phyloP scores from a whole-genome alignment of 2,329 filamentous ascomycete species.

The Sphaerulina populicola region DNA sequence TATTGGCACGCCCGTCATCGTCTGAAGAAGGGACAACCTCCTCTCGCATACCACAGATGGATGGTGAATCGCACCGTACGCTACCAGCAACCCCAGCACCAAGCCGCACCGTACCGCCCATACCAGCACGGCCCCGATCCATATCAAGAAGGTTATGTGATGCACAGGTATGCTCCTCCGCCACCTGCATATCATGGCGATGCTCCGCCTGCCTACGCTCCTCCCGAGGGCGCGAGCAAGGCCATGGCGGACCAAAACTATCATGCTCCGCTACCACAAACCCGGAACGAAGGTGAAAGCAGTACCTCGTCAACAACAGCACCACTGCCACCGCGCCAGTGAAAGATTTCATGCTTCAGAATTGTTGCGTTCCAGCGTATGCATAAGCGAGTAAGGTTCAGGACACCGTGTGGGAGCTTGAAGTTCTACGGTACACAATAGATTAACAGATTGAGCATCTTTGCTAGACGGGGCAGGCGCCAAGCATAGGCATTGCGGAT shows the following conservation, averaged over 20 bases:
- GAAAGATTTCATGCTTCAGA: slow-evolving; percentile 4
- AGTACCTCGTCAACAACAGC: slow-evolving; percentile 15
- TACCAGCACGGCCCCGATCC: slow-evolving; percentile 18
- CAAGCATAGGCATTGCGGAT: background rate
- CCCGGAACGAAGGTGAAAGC: slow-evolving; percentile 15
- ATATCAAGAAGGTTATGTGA: slow-evolving; percentile 19
- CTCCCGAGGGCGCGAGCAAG: slow-evolving; percentile 31
- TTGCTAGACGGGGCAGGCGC: slow-evolving; percentile 6
- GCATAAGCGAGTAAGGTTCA: slow-evolving; percentile 8
- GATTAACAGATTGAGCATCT: slow-evolving; percentile 3
- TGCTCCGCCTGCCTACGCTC: slow-evolving; percentile 32
- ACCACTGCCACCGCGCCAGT: slow-evolving; percentile 6
- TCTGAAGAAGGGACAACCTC: slow-evolving; percentile 56
- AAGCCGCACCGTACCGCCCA: slow-evolving; percentile 4
- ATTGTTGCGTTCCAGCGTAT: slow-evolving; percentile 4
- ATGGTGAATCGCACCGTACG: slow-evolving; percentile 25
- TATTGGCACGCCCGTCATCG: slow-evolving; percentile 62
- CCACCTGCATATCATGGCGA: slow-evolving; percentile 33
- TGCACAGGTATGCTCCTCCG: slow-evolving; percentile 27
- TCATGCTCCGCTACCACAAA: slow-evolving; percentile 7
- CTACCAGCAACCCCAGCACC: slow-evolving; percentile 11
- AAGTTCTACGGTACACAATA: background rate
- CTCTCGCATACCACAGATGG: slow-evolving; percentile 59
- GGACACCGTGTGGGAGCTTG: slow-evolving; percentile 6
- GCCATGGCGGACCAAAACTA: slow-evolving; percentile 31